Base-by-base conservation (phyloP, 1,139 yeast genomes). In the Pichia sp. region DNA sequence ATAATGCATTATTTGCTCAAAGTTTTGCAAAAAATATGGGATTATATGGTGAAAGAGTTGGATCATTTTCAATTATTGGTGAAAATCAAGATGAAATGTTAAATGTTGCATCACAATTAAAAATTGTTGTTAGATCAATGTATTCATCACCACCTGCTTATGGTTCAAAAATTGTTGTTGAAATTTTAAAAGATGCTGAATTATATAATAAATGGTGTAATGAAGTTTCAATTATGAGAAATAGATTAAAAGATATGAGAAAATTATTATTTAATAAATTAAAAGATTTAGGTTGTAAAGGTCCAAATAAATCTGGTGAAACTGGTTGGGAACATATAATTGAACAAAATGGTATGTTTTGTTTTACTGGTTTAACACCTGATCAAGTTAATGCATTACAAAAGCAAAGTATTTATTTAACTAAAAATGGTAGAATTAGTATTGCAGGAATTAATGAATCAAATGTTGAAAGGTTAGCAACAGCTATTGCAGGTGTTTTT, bases 1-100 rank as follows among this genome's bases (percentile, higher is more conserved):
- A 7, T 3, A 24, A 12, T 10, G 27, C 35, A 2, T 12, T 33
- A 7, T 74, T 85, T 43, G 85, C 95, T 64, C 96, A 87, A 69
- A 87, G 96, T 3, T 90, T 90, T 68, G 95, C 97, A 55, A 90
- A 90, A 69, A 90, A 90, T 71, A 86, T 92, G 92, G 98, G 98
- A 30, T 76, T 90, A 50, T 89, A 92, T 65, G 96, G 97, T 56
- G 96, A 92, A 71, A 81, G 97, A 65, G 89, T 89, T 40, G 97
- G 97, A 11, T 86, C 95, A n/a, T 71, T 90, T 43, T 83, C 87
- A 42, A 67, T 82, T 41, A 68, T 82, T 33, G 35, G 35, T 6
- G 27, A 20, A 3, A 24, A 24, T 6, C 26, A 72, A 49, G 64
- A 68, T n/a, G 61, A 69, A 34, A 16, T 16, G 16, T 16, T 16